Evolutionary conservation across 371 early-diverging fungal genomes (phyloP), one percentile per base, ranked within the genome.

Genomic region (Synchytrium microbalum): DNA sequence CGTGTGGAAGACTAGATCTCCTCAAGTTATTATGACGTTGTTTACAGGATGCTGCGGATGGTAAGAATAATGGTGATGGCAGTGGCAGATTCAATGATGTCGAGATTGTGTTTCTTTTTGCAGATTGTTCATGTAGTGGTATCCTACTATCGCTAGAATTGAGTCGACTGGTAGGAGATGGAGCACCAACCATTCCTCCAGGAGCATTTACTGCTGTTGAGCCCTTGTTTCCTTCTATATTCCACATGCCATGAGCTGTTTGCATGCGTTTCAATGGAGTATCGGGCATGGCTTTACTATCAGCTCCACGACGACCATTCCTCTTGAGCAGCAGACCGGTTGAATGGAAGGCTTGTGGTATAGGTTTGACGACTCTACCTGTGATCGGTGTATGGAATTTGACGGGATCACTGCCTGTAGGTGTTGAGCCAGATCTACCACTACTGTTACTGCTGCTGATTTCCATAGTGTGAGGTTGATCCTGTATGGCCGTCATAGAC

Each of bases 241-340:
- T 13, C 13, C 68, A 14, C 25, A 62, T 28, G 13, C 33, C 19
- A 28, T 26, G 25, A 29, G 55, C 23, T n/a, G n/a, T 31, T 5
- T 24, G 46, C 32, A 53, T 32, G 53, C 71, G 59, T 51, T 74
- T 74, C 24, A 71, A 32, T 3, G 75, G 75, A 1, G 75, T 74
- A 23, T 69, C 68, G 1, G 70, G 75, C 58, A 65, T 71, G 25
- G 65, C 38, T 29, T 69, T 33, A 1, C 55, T 8, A 3, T 58
- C 29, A 38, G 32, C 27, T 3, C 33, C 8, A 8, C 32, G 54
- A 23, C 61, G 69, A 23, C 67, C 59, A 30, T 65, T 72, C 33
- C 65, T 64, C 55, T 65, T 66, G n/a, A 71, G 71, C 23, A 74
- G 32, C 19, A 74, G 29, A 0, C 75, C 75, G 8, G 75, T 71